phyloP scores from a whole-genome alignment of 371 early-diverging fungal genomes.

The Dinochytrium kinnereticum region DNA sequence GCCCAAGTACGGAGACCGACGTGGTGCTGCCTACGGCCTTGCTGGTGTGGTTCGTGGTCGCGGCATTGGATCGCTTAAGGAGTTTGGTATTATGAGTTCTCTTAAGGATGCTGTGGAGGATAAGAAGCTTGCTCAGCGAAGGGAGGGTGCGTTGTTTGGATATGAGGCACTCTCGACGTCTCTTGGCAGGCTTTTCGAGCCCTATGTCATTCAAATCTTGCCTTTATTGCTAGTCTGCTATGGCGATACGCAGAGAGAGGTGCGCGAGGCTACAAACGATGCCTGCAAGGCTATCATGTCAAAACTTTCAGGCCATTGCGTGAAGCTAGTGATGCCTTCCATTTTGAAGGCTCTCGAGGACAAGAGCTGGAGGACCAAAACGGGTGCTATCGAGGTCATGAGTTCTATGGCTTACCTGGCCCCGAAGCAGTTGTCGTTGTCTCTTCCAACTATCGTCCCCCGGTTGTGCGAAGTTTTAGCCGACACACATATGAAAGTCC shows the following conservation, averaged over 20 bases:
- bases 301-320: constrained; percentile 94
- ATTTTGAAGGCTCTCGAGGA: constrained; percentile 86
- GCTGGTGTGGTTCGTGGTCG: constrained; percentile 95
- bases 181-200: constrained; percentile 94
- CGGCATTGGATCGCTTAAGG: constrained; percentile 86
- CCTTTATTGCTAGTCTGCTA: constrained; percentile 87
- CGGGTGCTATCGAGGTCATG: constrained; percentile 93
- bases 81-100: constrained; percentile 77
- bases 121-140: constrained; percentile 67
- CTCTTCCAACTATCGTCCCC: constrained; percentile 92
- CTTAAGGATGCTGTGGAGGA: constrained; percentile 86
- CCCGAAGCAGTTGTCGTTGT: constrained; percentile 91
- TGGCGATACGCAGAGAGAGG: constrained; percentile 83
- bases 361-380: constrained; percentile 95
- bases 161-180: constrained; percentile 86
- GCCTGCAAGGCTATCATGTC: constrained; percentile 95
- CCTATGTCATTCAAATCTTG: constrained; percentile 93
- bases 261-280: constrained; percentile 92
- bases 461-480: constrained; percentile 87
- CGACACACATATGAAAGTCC: constrained; percentile 93
- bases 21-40: constrained; percentile 96
- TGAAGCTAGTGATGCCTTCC: constrained; percentile 92
- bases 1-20: constrained; percentile 84
- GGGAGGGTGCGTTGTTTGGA: constrained; percentile 94
- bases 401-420: constrained; percentile 96